Base-by-base conservation (phyloP, 306 rosid species). In the Dalbergia oliveri region DNA sequence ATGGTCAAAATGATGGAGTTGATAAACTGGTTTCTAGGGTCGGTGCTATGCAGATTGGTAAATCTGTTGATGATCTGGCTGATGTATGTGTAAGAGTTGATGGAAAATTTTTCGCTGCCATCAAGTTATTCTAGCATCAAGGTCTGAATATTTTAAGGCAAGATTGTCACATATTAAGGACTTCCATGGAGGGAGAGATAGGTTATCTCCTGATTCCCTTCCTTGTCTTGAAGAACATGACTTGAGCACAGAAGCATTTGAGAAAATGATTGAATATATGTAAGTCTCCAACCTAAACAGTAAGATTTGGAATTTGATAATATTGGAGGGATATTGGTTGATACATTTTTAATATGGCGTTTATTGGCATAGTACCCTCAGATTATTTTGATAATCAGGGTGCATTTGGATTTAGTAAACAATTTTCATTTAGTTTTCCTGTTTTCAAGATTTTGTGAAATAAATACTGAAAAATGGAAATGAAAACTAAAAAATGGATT, bases 71-170 rank as follows among this genome's bases (percentile, higher is more conserved):
- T 79, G 95, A 93, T 88, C 97, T 88, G 66, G 97, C 97, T 7
- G 99, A 94, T 86, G 91, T 93, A 79, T 92, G 93, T 69, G 74
- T 91, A 50, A 88, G 81, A 85, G 91, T 94, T 13, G 95, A 88
- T 78, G 68, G 79, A 47, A 92, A 56, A 53, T 18, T 77, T 93
- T 94, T 31, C 92, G 91, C 62, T 90, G 97, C 88, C 97, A 94
- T 80, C 94, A 93, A 88, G 94, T 93, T 77, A 87, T 94, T 88
- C 85, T 94, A 60, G 97, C 99, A 69, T 93, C 99, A 23, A 90
- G 99, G 69, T 94, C 97, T 12, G 99, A 94, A 76, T 94, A 94
- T 87, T 93, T 92, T 58, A 93, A 85, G 85, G 97, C 99, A 78
- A 92, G 99, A 83, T 68, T 94, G 71, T 94, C 91, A 21, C 97